A percentile compares a stretch with the other conserved stretches of the same genome.
phyloP scores from a whole-genome alignment of 164 flowering plant genomes.

The Kingdonia uniflora region DNA sequence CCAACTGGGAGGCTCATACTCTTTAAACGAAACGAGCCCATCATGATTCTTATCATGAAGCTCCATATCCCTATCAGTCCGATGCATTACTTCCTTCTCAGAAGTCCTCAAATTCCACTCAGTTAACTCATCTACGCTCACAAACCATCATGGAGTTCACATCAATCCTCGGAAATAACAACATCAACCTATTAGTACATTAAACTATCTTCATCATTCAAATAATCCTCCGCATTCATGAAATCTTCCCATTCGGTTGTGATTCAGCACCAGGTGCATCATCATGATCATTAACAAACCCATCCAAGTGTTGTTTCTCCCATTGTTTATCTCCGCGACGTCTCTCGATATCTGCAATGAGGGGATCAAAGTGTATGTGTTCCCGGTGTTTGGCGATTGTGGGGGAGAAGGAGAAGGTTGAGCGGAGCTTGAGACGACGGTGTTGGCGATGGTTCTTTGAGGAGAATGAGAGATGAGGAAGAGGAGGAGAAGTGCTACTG shows the following conservation, averaged over 20 bases:
- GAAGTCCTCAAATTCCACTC: constrained; percentile 63
- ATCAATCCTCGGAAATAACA: constrained; percentile 81
- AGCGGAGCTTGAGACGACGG: constrained; percentile 71
- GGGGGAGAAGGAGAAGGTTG: constrained; percentile 34
- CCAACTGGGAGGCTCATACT: constrained; percentile 90
- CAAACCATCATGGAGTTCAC: constrained; percentile 72
- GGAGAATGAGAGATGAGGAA: constrained; percentile 54
- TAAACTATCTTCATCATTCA: constrained; percentile 84
- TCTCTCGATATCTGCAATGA: constrained; percentile 87
- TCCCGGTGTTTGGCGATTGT: constrained; percentile 22
- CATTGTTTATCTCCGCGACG: constrained; percentile 69
- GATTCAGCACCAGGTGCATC: constrained; percentile 27
- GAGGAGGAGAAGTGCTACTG: constrained; percentile 46
- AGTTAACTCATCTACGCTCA: constrained; percentile 53
- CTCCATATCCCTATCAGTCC: constrained; percentile 86
- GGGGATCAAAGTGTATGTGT: constrained; percentile 69
- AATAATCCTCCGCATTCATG: constrained; percentile 80
- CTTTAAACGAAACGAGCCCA: constrained; percentile 64
- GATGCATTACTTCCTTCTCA: constrained; percentile 60
- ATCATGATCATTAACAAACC: constrained; percentile 12
- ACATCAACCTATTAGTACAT: constrained; percentile 54
- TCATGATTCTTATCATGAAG: constrained; percentile 82
- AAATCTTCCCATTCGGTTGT: constrained; percentile 98
- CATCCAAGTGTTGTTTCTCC: constrained; percentile 50
- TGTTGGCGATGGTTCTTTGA: constrained; percentile 19